phyloP scores from a whole-genome alignment of 179 eudicot genomes.

The Spinacia oleracea region DNA sequence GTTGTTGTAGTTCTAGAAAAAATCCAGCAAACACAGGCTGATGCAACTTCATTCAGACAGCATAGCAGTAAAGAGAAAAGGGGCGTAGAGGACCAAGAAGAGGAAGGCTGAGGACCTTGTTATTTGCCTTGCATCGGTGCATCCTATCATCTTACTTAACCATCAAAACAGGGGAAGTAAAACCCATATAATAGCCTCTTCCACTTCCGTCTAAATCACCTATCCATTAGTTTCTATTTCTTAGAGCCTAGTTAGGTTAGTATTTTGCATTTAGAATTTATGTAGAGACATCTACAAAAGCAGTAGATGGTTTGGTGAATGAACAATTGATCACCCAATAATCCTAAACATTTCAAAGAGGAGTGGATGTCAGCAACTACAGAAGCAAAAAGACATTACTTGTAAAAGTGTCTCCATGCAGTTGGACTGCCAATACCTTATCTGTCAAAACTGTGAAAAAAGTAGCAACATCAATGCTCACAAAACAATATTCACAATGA shows the following conservation, averaged over 20 bases:
- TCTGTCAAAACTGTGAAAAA: not conserved
- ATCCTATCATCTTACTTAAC: not conserved
- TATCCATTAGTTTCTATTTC: not conserved
- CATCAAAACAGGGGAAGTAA: not conserved
- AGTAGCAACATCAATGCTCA: not conserved
- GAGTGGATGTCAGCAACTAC: not conserved
- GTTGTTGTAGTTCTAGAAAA: not conserved
- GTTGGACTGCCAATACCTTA: not conserved
- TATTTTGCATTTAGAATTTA: not conserved
- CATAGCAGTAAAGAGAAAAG: not conserved
- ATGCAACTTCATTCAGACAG: not conserved
- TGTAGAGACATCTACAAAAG: not conserved
- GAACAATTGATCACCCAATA: not conserved
- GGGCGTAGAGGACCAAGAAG: too few species aligned
- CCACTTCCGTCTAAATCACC: not conserved
- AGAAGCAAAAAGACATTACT: not conserved
- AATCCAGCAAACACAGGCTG: not conserved
- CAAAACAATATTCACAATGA: not conserved
- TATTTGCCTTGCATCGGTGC: not conserved
- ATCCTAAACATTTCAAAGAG: not conserved
- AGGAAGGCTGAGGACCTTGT: not conserved
- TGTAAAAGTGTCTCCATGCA: not conserved
- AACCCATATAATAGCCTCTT: too few species aligned
- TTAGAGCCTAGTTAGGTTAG: not conserved
- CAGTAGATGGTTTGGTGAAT: not conserved